Conservation (phyloP, 331 rosid genomes). For the Saraca asoca region DNA sequence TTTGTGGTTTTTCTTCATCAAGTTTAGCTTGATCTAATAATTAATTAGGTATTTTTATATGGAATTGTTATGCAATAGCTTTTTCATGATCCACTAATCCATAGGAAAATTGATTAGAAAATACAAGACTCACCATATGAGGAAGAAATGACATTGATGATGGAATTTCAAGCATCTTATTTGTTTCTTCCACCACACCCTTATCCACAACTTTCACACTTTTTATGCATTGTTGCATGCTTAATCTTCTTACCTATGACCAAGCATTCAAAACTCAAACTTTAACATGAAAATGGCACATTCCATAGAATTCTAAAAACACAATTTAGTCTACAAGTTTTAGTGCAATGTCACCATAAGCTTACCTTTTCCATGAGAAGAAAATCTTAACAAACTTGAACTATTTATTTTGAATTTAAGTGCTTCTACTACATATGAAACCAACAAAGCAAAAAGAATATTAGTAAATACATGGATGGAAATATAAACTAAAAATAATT, state of each 20-base stretch:
- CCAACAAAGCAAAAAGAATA: too few relatives aligned
- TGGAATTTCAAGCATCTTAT: conserved; percentile 91
- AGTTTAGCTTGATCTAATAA: conserved; percentile 24
- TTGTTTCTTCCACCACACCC: conserved; percentile 56
- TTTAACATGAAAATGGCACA: not conserved
- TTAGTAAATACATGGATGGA: too few relatives aligned
- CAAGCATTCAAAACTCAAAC: conserved; percentile 23
- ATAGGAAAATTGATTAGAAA: conserved; percentile 12
- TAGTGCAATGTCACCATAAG: not conserved
- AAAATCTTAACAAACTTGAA: too few relatives aligned
- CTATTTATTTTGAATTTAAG: too few relatives aligned
- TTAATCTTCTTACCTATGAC: conserved; percentile 81
- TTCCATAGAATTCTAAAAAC: not conserved
- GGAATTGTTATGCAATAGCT: conserved; percentile 3
- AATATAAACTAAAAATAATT: too few relatives aligned
- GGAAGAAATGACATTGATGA: conserved; percentile 94
- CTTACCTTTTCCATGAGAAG: conserved; percentile 98
- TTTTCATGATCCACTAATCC: conserved; percentile 15
- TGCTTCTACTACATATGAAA: too few relatives aligned
- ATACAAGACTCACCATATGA: conserved; percentile 59
- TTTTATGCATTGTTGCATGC: conserved; percentile 80
- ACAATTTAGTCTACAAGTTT: not conserved
- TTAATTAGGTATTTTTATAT: conserved; percentile 2
- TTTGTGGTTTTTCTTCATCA: too few relatives aligned
- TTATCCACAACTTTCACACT: conserved; percentile 35